Conservation (phyloP, 164 flowering plant species). For the Berberis thunbergii region DNA sequence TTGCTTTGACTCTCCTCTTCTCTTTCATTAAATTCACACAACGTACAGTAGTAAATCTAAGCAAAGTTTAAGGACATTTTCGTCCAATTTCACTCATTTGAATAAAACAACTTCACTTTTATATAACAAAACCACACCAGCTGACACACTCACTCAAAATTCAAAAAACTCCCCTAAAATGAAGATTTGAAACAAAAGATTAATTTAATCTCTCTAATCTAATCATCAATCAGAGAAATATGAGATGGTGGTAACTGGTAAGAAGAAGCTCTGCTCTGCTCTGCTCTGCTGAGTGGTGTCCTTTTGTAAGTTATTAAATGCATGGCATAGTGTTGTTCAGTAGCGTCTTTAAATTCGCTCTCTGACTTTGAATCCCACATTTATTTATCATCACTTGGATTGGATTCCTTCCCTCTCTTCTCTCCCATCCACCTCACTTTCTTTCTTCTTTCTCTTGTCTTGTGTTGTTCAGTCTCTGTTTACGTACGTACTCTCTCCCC, state of each 20-base stretch:
- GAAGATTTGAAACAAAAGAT: no score
- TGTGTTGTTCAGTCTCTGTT: not conserved
- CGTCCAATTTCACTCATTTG: not conserved
- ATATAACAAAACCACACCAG: not conserved
- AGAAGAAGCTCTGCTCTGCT: not conserved
- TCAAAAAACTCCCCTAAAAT: no score
- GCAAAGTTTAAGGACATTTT: not conserved
- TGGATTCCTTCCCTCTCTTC: not conserved
- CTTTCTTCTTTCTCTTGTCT: not conserved
- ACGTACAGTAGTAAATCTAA: not conserved
- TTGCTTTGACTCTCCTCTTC: not conserved
- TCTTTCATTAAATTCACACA: no score
- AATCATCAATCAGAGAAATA: not conserved
- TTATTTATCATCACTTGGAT: not conserved
- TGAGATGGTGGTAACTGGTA: not conserved
- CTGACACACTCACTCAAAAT: not conserved
- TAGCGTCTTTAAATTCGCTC: not conserved
- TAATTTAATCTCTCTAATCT: no score
- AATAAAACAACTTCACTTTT: conserved; percentile 3
- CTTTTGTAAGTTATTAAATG: not conserved
- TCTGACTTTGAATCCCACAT: conserved; percentile 4
- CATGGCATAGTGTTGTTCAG: not conserved
- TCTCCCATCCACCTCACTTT: not conserved
- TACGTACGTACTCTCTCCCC: not conserved
- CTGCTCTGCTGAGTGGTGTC: not conserved